Base-by-base conservation (phyloP, 2,329 filamentous ascomycete species). In the Penicillium frequentans region DNA sequence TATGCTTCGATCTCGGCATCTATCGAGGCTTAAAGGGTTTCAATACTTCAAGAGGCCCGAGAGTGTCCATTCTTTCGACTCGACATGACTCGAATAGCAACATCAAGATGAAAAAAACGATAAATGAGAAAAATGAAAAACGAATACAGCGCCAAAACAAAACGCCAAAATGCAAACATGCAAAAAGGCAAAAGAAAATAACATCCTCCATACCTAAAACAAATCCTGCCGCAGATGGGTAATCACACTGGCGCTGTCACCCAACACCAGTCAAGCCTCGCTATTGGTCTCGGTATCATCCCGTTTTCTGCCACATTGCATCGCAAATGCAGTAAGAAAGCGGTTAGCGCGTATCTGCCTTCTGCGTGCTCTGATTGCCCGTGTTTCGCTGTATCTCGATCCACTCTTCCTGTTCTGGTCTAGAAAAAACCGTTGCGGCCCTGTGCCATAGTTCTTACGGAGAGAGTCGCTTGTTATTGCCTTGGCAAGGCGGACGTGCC, bases 261-360 rank as follows among this genome's bases (percentile, higher is more conserved):
- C 39, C 39, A 42, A 42, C 39, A 23, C 39, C 19, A 21, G 19
- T 23, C 23, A 11, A 23, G 39, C 39, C 39, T 42, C 11, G 10
- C 19, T 7, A 42, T 42, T 42, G 39, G 39, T 23, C 19, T 42
- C 3, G 19, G 39, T 42, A 21, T 23, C 13, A 5, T 23, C 39
- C 19, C 19, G 39, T 13, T 42, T 42, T n/a, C 37, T 42, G n/a
- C 19, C 37, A 35, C 37, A 19, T 23, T 49, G 43, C 46, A 33
- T 21, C 46, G n/a, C 10, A 23, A 42, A 14, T 51, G 48, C 49
- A 54, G 24, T 13, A 23, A 35, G 26, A 48, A 52, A 53, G 51
- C 54, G 42, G 42, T 49, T 61, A 51, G 57, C 52, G 54, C 42
- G 54, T 57, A 16, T 53, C 51, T 33, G 35, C 39, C 11, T 43